Evolutionary conservation across 345 rosid species (phyloP).

Genomic region (Dipteronia dyeriana): DNA sequence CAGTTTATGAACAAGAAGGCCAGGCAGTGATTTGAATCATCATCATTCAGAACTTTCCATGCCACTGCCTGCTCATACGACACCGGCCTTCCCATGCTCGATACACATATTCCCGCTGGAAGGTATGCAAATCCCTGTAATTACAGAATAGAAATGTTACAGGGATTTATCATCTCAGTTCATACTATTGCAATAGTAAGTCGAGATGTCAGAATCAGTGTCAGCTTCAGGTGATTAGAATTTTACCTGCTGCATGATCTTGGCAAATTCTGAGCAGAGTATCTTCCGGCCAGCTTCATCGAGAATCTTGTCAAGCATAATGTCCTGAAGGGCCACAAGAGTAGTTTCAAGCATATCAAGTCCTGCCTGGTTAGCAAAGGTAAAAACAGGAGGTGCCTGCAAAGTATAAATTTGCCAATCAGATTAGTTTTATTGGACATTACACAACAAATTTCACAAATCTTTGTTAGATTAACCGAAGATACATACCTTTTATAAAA

Average conservation of each 20-base stretch:
- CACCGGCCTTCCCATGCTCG: constrained; percentile 88
- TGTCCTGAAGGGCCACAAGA: constrained; percentile 88
- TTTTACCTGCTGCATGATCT: constrained; percentile 90
- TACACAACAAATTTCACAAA: neutral
- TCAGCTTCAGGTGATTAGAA: neutral
- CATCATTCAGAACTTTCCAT: constrained; percentile 86
- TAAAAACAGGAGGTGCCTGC: constrained; percentile 83
- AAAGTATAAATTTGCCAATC: neutral
- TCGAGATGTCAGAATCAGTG: too few relatives aligned
- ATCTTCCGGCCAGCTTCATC: constrained; percentile 75
- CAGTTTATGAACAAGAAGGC: constrained; percentile 84
- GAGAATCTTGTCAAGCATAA: constrained; percentile 82
- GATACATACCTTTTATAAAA: too few relatives aligned
- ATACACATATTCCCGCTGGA: constrained; percentile 73
- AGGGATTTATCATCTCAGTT: too few relatives aligned
- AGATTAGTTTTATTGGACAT: neutral
- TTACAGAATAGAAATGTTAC: neutral
- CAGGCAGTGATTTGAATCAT: constrained; percentile 72
- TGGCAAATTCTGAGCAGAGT: constrained; percentile 79
- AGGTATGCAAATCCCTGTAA: constrained; percentile 75
- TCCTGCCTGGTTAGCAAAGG: constrained; percentile 91
- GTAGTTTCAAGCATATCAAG: constrained; percentile 98
- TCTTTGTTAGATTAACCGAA: neutral
- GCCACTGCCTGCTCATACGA: constrained; percentile 83
- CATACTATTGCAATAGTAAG: too few relatives aligned